Evolutionary conservation across 176 grass and related monocot genomes (phyloP).

Genomic region (Oropetium thomaeum): DNA sequence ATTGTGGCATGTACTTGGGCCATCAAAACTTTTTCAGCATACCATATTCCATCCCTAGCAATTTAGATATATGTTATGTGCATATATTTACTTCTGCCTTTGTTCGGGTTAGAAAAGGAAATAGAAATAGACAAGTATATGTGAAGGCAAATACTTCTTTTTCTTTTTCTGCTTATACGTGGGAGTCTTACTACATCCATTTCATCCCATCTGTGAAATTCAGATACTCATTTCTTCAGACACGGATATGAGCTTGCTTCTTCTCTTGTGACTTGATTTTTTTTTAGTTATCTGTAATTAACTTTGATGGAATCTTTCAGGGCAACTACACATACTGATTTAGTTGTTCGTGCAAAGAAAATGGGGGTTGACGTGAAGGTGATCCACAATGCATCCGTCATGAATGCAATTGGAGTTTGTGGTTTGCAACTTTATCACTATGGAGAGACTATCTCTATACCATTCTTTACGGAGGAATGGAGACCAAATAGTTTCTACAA

Average conservation of each 20-base stretch:
- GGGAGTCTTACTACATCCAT: background rate
- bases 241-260: background rate
- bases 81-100: background rate
- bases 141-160: background rate
- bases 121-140: background rate
- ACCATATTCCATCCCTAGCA: background rate
- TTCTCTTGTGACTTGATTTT: background rate
- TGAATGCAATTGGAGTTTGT: conserved; percentile 87
- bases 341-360: conserved; percentile 81
- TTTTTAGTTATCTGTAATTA: background rate
- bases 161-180: background rate
- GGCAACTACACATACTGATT: conserved; percentile 88
- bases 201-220: background rate
- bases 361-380: conserved; percentile 74
- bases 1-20: background rate
- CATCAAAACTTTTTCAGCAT: background rate
- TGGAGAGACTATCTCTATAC: conserved; percentile 86
- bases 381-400: conserved; percentile 85
- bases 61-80: background rate
- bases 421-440: conserved; percentile 88
- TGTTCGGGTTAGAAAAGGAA: background rate
- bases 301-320: conserved; percentile 47
- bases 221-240: background rate
- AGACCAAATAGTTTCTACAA: conserved; percentile 90
- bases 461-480: conserved; percentile 91